Evolutionary conservation across 2,329 filamentous ascomycete species (phyloP), one percentile per base, ranked within the genome.

Genomic region (Lecanicillium sp.): DNA sequence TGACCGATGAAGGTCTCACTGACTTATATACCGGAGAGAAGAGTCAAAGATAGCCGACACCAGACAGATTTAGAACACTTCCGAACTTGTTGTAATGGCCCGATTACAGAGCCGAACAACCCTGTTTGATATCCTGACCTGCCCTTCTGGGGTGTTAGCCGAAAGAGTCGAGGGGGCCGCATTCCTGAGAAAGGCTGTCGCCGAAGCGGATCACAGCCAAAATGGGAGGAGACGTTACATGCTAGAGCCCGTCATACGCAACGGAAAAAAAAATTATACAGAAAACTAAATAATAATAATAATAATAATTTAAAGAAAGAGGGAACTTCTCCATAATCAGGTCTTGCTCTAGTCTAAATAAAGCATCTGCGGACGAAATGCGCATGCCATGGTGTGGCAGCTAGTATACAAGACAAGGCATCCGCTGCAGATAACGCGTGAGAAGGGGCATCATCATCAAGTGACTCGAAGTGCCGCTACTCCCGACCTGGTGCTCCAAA

Each of bases 171-270:
- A 11, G 32, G 33, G 32, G 35, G 44, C 39, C n/a, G 44, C 36
- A 47, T 47, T 47, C 36, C 44, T 32, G 14, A 32, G 44, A 39
- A 20, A 30, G 44, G 44, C 44, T 15, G 44, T 36, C 44, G 39
- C 26, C 20, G 7, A 27, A 20, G 36, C 20, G 36, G 44, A 47
- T 40, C 44, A 30, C 26, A 32, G n/a, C 35, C 27, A 26, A 24
- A 39, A 26, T 8, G 19, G 35, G 19, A 33, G 36, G 44, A 47
- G 44, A 47, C 44, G 44, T 47, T 47, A 47, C 44, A 44, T 37
- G 24, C 26, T 47, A 12, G 6, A 9, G 20, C 11, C 44, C 36
- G 44, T 39, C 44, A 47, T 39, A 26, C 21, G 44, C 24, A 11
- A 14, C 14, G 29, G 33, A 5, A 14, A 24, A 10, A 23, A 30